These are phyloP conservation scores for Petasospora fabianii DNA, from an alignment of 1,139 yeast genomes.

Conservation along the genomic window DNA sequence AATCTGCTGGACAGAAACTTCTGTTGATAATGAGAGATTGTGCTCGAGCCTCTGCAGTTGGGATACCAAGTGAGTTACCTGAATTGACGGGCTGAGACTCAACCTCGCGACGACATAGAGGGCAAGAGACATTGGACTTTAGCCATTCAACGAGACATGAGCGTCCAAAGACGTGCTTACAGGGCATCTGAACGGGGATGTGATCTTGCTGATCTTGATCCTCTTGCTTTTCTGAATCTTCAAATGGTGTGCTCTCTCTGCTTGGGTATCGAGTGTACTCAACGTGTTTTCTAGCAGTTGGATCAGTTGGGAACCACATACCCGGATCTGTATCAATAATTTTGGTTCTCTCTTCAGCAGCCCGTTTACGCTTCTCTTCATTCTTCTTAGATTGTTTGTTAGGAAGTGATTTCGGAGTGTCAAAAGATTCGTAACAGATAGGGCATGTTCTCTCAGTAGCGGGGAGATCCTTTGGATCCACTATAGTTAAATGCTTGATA, in stretches of 20 bases:
- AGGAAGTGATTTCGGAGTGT: conserved; percentile 2
- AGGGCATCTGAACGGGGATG: conserved; percentile 69
- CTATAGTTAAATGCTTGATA: conserved; percentile 15
- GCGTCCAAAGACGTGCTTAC: conserved; percentile 76
- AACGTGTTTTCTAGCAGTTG: conserved; percentile 13
- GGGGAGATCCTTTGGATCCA: conserved; percentile 10
- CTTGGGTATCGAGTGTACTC: conserved; percentile 7
- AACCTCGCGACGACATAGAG: conserved; percentile 56
- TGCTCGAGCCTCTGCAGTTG: conserved; percentile 59
- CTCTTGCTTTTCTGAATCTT: conserved; percentile 24
- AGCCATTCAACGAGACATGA: conserved; percentile 80
- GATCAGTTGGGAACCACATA: conserved; percentile 19
- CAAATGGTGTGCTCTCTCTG: too few species aligned
- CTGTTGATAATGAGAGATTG: conserved; percentile 17
- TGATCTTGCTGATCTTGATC: conserved; percentile 43
- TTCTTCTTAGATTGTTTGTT: neutral
- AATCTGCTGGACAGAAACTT: conserved; percentile 18
- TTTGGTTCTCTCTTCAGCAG: conserved; percentile 6
- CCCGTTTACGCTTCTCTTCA: conserved; percentile 9
- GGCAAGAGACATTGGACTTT: conserved; percentile 65
- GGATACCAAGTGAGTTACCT: conserved; percentile 13
- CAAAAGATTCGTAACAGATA: conserved; percentile 22
- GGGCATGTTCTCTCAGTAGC: conserved; percentile 18
- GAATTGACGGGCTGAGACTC: conserved; percentile 12
- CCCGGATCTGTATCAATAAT: conserved; percentile 16